Conservation (phyloP, 495 filamentous ascomycete genomes). For the Penicillium mononematosum region DNA sequence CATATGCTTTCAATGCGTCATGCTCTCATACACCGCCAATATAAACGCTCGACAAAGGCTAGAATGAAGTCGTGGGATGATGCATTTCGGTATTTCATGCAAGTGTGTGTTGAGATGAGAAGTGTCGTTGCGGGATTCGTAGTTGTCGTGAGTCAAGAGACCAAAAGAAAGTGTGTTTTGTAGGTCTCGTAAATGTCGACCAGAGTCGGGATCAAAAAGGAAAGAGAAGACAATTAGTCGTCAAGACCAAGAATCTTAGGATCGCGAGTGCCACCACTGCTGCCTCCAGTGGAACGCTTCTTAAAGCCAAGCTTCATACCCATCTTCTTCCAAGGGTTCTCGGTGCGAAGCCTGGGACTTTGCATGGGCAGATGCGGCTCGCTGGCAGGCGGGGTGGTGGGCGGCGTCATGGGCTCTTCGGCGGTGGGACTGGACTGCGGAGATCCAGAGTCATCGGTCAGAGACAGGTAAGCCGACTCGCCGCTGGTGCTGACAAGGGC, state of each 20-base stretch:
- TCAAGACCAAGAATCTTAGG: conserved; percentile 37
- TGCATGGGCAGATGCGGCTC: conserved; percentile 51
- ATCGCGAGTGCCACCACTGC: conserved; percentile 33
- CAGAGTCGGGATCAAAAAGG: not conserved
- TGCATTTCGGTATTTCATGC: conserved; percentile 20
- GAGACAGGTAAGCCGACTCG: conserved; percentile 36
- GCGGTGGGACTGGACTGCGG: conserved; percentile 43
- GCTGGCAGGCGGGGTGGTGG: conserved; percentile 75
- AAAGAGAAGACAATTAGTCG: conserved; percentile 23
- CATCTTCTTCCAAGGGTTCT: conserved; percentile 81
- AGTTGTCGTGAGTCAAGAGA: conserved; percentile 7
- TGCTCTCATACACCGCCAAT: conserved; percentile 38
- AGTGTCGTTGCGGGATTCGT: conserved; percentile 2
- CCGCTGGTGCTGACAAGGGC: conserved; percentile 37
- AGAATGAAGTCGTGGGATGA: conserved; percentile 22
- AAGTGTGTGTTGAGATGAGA: conserved; percentile 14
- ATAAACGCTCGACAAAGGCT: conserved; percentile 29
- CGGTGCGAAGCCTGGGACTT: conserved; percentile 54
- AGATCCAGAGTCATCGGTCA: conserved; percentile 52
- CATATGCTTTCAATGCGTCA: conserved; percentile 34
- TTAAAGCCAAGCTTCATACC: conserved; percentile 71
- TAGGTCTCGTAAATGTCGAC: not conserved
- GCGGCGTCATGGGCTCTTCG: conserved; percentile 82
- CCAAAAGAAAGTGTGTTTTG: not conserved
- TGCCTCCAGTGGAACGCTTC: conserved; percentile 48